A percentile compares a stretch with the other conserved stretches of the same genome.
phyloP scores from a whole-genome alignment of 805 yeast species.

The Wickerhamiella spandovensis region DNA sequence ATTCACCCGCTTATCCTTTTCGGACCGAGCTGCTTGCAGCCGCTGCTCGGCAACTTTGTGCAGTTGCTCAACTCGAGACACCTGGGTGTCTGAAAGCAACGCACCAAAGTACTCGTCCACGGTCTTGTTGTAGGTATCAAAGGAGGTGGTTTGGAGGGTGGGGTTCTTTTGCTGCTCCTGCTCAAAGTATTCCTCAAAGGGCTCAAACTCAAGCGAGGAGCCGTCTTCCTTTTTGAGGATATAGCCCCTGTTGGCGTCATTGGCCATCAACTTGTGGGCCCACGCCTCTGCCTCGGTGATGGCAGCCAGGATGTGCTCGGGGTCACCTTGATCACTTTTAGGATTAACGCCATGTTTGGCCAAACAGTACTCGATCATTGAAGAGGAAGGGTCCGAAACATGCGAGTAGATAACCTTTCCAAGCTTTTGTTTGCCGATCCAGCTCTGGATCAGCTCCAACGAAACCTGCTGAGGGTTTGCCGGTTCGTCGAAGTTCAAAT shows the following conservation, averaged over 20 bases:
- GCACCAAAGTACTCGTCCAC: constrained; percentile 77
- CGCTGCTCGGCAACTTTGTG: constrained; percentile 53
- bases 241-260: constrained; percentile 9
- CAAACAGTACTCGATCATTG: constrained; percentile 52
- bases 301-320: constrained; percentile 13
- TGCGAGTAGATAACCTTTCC: constrained; percentile 58
- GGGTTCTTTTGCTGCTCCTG: constrained; percentile 30
- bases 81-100: constrained; percentile 66
- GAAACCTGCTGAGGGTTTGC: constrained; percentile 29
- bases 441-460: constrained; percentile 18
- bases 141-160: constrained; percentile 16
- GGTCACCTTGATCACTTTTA: constrained; percentile 22
- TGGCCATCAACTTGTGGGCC: constrained; percentile 9
- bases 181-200: constrained; percentile 20
- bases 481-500: constrained; percentile 15
- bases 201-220: constrained; percentile 18
- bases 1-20: constrained; percentile 56
- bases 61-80: constrained; percentile 51
- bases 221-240: constrained; percentile 10
- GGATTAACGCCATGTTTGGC: constrained; percentile 35
- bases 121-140: constrained; percentile 64
- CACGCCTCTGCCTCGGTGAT: constrained; percentile 24
- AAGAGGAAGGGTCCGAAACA: constrained; percentile 66
- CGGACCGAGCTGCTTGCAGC: constrained; percentile 59
- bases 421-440: constrained; percentile 22